phyloP scores from a whole-genome alignment of 257 asterid species.

The Przewalskia tangutica region DNA sequence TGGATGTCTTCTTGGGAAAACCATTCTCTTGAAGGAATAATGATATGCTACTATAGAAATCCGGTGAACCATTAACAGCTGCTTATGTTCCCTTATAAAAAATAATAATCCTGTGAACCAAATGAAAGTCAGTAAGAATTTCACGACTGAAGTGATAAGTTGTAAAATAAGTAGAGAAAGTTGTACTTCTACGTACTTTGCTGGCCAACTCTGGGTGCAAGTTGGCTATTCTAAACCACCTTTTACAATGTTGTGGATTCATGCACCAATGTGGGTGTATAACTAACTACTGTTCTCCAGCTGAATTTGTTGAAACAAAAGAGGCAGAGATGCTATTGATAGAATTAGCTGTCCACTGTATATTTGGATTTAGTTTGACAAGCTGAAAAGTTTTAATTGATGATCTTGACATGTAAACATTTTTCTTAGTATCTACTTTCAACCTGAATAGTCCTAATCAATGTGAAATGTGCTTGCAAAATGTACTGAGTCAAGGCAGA shows the following conservation, averaged over 20 bases:
- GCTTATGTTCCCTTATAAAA: too few species aligned
- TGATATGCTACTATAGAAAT: neutral
- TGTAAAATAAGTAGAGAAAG: neutral
- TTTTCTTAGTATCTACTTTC: neutral
- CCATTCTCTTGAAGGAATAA: neutral
- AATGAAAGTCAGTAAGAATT: neutral
- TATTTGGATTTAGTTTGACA: neutral
- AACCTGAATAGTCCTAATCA: constrained; percentile 1
- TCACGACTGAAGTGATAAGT: neutral
- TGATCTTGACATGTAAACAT: neutral
- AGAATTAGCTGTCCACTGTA: neutral
- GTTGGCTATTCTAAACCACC: neutral
- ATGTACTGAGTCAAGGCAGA: neutral
- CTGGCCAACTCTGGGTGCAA: neutral
- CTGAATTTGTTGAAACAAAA: neutral
- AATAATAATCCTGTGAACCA: neutral
- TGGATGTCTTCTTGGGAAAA: neutral
- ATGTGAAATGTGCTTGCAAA: neutral
- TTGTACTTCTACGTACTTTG: neutral
- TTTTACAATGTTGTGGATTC: neutral
- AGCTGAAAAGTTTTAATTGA: neutral
- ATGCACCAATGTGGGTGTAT: neutral
- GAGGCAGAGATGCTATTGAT: neutral
- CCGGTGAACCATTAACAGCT: neutral
- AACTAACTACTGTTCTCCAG: neutral